phyloP scores from a whole-genome alignment of 306 rosid species.

The Vicia faba region DNA sequence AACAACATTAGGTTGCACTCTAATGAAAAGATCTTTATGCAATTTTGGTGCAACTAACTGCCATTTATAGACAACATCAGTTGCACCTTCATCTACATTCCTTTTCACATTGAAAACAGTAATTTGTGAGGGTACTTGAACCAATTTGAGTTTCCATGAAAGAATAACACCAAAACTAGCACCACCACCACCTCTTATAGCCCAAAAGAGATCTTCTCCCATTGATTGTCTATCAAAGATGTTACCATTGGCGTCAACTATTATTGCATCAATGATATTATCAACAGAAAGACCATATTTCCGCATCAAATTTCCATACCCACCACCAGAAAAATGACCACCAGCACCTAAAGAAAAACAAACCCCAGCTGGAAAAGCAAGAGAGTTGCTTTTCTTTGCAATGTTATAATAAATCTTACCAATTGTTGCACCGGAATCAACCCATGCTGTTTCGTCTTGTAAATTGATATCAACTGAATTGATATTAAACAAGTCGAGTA shows the following conservation, averaged over 20 bases:
- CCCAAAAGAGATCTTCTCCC: constrained; percentile 52
- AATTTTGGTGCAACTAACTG: constrained; percentile 48
- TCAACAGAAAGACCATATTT: constrained; percentile 75
- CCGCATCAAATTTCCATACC: constrained; percentile 72
- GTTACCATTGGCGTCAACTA: constrained; percentile 40
- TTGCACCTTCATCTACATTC: constrained; percentile 36
- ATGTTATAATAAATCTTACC: constrained; percentile 38
- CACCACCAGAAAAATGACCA: constrained; percentile 82
- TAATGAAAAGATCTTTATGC: constrained; percentile 38
- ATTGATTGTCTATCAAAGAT: constrained; percentile 33
- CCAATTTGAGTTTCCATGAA: constrained; percentile 55
- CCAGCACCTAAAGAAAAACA: constrained; percentile 64
- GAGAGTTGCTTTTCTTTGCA: not conserved
- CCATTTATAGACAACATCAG: constrained; percentile 53
- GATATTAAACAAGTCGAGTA: constrained; percentile 32
- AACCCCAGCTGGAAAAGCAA: constrained; percentile 55
- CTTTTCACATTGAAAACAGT: constrained; percentile 50
- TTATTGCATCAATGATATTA: constrained; percentile 39
- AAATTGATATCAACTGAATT: constrained; percentile 2
- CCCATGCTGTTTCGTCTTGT: not conserved
- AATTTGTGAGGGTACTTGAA: constrained; percentile 54
- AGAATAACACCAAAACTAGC: constrained; percentile 67
- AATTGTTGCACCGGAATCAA: constrained; percentile 38
- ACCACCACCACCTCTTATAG: constrained; percentile 48
- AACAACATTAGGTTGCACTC: not conserved